Conservation (phyloP, 768 basidiomycete genomes). For the Gymnopilus junonius region DNA sequence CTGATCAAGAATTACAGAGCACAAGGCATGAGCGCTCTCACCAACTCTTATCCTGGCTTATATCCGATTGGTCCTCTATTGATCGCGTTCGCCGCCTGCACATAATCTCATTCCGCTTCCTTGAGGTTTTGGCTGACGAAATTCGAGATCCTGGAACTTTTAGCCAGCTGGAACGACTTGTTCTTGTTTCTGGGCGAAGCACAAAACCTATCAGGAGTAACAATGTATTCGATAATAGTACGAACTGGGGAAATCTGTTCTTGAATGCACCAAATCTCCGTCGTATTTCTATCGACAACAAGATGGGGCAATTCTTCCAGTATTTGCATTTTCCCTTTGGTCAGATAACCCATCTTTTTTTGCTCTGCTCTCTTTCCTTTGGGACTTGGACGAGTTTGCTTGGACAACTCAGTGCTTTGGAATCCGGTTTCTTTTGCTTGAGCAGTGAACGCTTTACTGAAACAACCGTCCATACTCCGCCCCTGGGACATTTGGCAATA, state of each 20-base stretch:
- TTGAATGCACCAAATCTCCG: neutral
- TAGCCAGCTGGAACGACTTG: neutral
- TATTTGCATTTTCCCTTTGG: neutral
- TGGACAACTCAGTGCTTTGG: neutral
- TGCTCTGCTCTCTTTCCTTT: neutral
- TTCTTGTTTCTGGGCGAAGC: neutral
- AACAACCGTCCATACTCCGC: no score
- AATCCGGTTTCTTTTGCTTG: neutral
- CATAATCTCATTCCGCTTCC: neutral
- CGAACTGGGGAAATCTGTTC: neutral
- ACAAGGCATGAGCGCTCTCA: neutral
- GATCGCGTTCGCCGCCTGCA: neutral
- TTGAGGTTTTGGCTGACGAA: neutral
- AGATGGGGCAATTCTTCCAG: neutral
- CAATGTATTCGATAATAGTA: neutral
- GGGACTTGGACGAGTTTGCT: neutral
- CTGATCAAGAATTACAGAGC: neutral
- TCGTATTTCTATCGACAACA: neutral
- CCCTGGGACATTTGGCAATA: neutral
- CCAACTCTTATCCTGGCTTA: neutral
- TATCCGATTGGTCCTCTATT: neutral
- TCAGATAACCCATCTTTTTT: neutral
- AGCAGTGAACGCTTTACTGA: no score
- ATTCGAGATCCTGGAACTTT: neutral
- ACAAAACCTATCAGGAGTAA: neutral